These are phyloP conservation scores for Nothopassalora personata DNA, from an alignment of 2,329 filamentous ascomycete species.

Conservation along the genomic window DNA sequence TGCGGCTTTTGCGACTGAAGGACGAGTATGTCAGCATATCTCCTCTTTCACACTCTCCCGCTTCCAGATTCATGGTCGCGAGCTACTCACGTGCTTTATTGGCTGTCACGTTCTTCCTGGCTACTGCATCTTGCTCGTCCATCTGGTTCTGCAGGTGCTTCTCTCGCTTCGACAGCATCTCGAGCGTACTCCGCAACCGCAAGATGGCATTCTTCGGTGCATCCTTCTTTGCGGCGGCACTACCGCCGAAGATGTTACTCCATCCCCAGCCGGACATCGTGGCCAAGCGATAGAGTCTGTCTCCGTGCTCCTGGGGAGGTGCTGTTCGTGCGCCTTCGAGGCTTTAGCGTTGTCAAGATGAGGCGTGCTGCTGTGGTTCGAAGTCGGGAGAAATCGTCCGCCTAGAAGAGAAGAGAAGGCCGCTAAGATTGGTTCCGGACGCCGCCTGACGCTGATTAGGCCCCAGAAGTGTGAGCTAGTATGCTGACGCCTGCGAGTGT, in stretches of 20 bases:
- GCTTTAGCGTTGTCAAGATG: background rate
- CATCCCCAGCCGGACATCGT: conserved; percentile 48
- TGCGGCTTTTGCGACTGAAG: conserved; percentile 78
- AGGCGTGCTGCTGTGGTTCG: background rate
- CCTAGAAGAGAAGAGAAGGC: background rate
- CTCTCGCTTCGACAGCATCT: conserved; percentile 97
- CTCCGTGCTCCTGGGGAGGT: background rate
- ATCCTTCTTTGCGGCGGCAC: conserved; percentile 78
- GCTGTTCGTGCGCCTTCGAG: background rate
- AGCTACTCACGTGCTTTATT: conserved; percentile 79
- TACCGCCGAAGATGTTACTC: conserved; percentile 77
- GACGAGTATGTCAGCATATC: background rate
- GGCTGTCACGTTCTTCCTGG: conserved; percentile 77
- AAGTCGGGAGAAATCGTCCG: background rate
- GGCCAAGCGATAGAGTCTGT: background rate
- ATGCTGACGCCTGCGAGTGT: background rate
- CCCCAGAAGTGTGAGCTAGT: background rate
- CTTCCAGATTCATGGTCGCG: conserved; percentile 3
- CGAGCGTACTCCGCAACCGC: conserved; percentile 76
- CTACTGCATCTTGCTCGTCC: conserved; percentile 82
- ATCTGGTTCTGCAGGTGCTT: conserved; percentile 87
- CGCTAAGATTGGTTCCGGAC: background rate
- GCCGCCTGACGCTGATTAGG: background rate
- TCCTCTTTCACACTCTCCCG: background rate
- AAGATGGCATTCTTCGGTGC: conserved; percentile 96